Conservation (phyloP, 257 asterid genomes). For the Nicotiana obtusifolia region DNA sequence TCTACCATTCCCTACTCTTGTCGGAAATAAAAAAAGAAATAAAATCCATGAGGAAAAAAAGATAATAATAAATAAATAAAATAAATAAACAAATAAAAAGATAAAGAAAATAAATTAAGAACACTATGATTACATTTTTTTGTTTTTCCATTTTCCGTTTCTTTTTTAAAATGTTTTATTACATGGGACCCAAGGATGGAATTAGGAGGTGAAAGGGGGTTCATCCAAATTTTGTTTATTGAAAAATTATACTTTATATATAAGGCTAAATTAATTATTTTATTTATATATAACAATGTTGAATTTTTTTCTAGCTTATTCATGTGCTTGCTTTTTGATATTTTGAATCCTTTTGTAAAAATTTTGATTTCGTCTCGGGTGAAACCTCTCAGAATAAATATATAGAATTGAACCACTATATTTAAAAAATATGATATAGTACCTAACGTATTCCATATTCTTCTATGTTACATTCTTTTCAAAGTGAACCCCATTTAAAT, state of each 20-base stretch:
- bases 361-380: too few relatives aligned
- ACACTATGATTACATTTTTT: not conserved
- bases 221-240: too few relatives aligned
- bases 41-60: not conserved
- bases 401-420: not conserved
- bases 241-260: too few relatives aligned
- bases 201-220: too few relatives aligned
- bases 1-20: slow-evolving; percentile 6
- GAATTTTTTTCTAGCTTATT: too few relatives aligned
- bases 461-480: slow-evolving; percentile 26
- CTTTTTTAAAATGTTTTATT: not conserved
- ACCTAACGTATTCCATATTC: slow-evolving; percentile 4
- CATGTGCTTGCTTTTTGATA: too few relatives aligned
- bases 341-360: too few relatives aligned
- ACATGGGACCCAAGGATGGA: slow-evolving; percentile 3
- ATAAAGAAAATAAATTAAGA: not conserved
- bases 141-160: not conserved
- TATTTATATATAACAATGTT: too few relatives aligned
- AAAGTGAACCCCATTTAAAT: slow-evolving; percentile 24
- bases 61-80: not conserved
- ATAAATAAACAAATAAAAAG: not conserved
- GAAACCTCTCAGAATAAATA: not conserved
- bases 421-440: not conserved
- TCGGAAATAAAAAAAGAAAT: not conserved
- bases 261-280: too few relatives aligned